Evolutionary conservation across 2,329 filamentous ascomycete genomes (phyloP).

Genomic region (Cyclaneusma minus): DNA sequence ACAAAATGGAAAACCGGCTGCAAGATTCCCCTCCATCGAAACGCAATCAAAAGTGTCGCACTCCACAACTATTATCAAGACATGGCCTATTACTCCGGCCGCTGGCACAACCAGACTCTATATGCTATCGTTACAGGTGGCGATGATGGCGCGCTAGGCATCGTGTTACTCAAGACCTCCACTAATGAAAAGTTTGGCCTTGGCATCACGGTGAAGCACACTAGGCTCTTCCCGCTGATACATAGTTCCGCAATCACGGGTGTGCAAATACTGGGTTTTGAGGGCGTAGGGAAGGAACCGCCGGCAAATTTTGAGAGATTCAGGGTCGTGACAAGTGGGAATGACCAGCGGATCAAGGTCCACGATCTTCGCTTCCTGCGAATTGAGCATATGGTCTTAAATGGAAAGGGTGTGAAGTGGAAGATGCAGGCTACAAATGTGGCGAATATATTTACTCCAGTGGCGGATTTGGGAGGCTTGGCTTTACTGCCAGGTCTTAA

Average conservation of each 20-base stretch:
- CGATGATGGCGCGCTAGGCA: constrained; percentile 69
- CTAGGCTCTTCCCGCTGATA: not conserved
- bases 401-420: constrained; percentile 6
- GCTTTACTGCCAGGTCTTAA: constrained; percentile 8
- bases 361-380: constrained; percentile 3
- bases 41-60: constrained; percentile 55
- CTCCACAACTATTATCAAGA: constrained; percentile 20
- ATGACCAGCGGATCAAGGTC: constrained; percentile 43
- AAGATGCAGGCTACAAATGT: constrained; percentile 22
- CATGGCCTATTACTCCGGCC: constrained; percentile 16
- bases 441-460: constrained; percentile 38
- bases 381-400: constrained; percentile 1
- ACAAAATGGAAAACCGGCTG: constrained; percentile 6
- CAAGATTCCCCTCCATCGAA: constrained; percentile 53
- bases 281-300: constrained; percentile 21
- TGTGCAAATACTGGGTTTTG: constrained; percentile 19
- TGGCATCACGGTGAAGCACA: constrained; percentile 19
- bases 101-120: constrained; percentile 18
- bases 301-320: too few relatives aligned
- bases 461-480: constrained; percentile 42
- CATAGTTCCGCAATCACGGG: not conserved
- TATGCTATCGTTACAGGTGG: constrained; percentile 64
- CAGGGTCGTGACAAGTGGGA: constrained; percentile 32
- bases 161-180: constrained; percentile 30
- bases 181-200: constrained; percentile 64